phyloP scores from a whole-genome alignment of 2,329 filamentous ascomycete genomes.

The Pleurostoma richardsiae region DNA sequence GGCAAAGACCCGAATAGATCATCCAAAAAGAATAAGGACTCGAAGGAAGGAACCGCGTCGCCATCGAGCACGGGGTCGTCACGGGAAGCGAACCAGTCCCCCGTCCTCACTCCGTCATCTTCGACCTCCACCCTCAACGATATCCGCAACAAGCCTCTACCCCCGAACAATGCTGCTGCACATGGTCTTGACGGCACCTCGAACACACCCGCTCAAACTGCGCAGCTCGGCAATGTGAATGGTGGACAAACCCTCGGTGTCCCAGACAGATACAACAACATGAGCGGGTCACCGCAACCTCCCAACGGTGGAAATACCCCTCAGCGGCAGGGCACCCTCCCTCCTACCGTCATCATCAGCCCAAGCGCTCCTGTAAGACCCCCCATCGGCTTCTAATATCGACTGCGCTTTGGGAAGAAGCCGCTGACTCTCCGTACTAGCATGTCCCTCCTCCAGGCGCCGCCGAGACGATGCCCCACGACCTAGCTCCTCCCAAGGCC shows the following conservation, averaged over 20 bases:
- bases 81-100: slow-evolving; percentile 55
- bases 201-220: slow-evolving; percentile 32
- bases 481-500: slow-evolving; percentile 88
- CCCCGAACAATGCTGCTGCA: slow-evolving; percentile 44
- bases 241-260: slow-evolving; percentile 23
- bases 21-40: slow-evolving; percentile 68
- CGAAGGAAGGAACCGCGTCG: slow-evolving; percentile 73
- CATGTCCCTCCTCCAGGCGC: slow-evolving; percentile 90
- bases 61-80: slow-evolving; percentile 54
- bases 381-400: too few species aligned
- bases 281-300: slow-evolving; percentile 29
- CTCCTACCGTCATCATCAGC: slow-evolving; percentile 90
- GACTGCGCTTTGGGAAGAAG: too few species aligned
- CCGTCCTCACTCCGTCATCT: slow-evolving; percentile 73
- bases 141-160: slow-evolving; percentile 74
- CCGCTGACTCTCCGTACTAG: slow-evolving; percentile 33
- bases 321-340: slow-evolving; percentile 58
- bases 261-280: slow-evolving; percentile 28
- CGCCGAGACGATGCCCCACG: slow-evolving; percentile 96
- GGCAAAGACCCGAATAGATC: slow-evolving; percentile 85
- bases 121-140: slow-evolving; percentile 86
- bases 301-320: slow-evolving; percentile 56
- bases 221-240: slow-evolving; percentile 16
- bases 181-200: slow-evolving; percentile 30
- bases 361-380: slow-evolving; percentile 80